Percentiles rank a stretch among this genome's conserved stretches.
phyloP scores from a whole-genome alignment of 306 rosid species.

The Vigna angularis region DNA sequence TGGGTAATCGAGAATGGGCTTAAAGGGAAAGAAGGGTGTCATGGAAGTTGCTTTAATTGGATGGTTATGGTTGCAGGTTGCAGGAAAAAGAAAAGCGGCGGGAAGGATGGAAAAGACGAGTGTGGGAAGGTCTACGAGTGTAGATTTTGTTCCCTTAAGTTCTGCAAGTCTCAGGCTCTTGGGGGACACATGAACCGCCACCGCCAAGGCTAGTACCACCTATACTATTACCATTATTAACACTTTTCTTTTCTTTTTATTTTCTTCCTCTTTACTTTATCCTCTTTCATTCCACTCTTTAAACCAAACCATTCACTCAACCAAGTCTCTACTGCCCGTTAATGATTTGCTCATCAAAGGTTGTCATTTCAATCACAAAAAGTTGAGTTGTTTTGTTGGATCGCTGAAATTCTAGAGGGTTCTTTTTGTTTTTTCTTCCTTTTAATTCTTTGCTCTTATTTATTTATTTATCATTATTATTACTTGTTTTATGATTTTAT shows the following conservation, averaged over 20 bases:
- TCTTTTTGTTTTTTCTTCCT: no score
- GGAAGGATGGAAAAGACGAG: slow-evolving; percentile 81
- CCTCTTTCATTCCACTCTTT: background rate
- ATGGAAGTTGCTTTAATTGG: slow-evolving; percentile 51
- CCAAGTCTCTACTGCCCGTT: slow-evolving; percentile 7
- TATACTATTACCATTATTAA: background rate
- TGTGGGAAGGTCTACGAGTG: slow-evolving; percentile 94
- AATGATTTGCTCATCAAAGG: slow-evolving; percentile 48
- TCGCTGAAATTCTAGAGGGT: slow-evolving; percentile 34
- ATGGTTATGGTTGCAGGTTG: slow-evolving; percentile 61
- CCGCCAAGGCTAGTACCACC: slow-evolving; percentile 81
- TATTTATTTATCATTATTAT: background rate
- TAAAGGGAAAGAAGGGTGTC: slow-evolving; percentile 46
- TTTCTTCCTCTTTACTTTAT: no score
- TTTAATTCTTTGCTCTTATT: background rate
- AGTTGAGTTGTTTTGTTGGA: background rate
- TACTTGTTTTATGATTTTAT: slow-evolving; percentile 43
- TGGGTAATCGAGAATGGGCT: slow-evolving; percentile 44
- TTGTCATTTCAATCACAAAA: slow-evolving; percentile 61
- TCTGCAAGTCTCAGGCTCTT: slow-evolving; percentile 99
- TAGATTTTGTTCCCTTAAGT: slow-evolving; percentile 99
- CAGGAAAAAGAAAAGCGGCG: slow-evolving; percentile 91
- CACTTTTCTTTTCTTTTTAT: background rate
- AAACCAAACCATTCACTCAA: background rate
- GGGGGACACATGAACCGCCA: slow-evolving; percentile 99